Percentiles rank a stretch among this genome's conserved stretches.
Conservation (phyloP, 2,329 filamentous ascomycete species). For the Paraphaeosphaeria sporulosa region DNA sequence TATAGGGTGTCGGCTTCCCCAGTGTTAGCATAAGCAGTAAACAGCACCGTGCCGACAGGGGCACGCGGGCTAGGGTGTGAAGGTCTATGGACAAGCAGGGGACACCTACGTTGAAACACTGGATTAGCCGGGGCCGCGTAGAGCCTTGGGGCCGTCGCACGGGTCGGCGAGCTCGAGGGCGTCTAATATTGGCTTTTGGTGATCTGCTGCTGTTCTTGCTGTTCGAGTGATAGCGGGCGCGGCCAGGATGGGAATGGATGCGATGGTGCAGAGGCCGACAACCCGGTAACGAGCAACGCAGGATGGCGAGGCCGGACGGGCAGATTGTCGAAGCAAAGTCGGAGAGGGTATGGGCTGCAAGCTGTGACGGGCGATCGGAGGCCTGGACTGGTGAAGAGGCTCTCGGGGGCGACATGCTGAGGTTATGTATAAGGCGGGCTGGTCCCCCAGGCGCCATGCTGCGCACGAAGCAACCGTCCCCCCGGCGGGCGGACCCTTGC, state of each 20-base stretch:
- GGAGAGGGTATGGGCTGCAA: not conserved
- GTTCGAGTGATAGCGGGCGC: slow-evolving; percentile 32
- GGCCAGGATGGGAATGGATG: slow-evolving; percentile 23
- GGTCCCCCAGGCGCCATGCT: slow-evolving; percentile 39
- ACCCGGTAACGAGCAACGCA: slow-evolving; percentile 28
- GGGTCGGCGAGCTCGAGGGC: slow-evolving; percentile 36
- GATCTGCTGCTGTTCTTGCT: slow-evolving; percentile 37
- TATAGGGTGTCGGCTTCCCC: slow-evolving; percentile 27
- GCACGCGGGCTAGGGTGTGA: slow-evolving; percentile 28
- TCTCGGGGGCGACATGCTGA: slow-evolving; percentile 43
- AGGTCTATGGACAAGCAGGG: slow-evolving; percentile 37
- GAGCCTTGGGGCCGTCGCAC: slow-evolving; percentile 35
- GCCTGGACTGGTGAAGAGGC: slow-evolving; percentile 34
- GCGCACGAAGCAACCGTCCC: slow-evolving; percentile 25
- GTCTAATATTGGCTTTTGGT: slow-evolving; percentile 24
- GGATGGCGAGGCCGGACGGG: slow-evolving; percentile 2
- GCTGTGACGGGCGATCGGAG: slow-evolving; percentile 38
- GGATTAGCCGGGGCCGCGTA: slow-evolving; percentile 30
- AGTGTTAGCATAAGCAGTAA: slow-evolving; percentile 41
- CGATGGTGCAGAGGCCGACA: slow-evolving; percentile 33
- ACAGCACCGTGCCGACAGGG: slow-evolving; percentile 20
- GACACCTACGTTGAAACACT: slow-evolving; percentile 44
- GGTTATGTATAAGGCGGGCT: slow-evolving; percentile 46
- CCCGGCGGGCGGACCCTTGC: slow-evolving; percentile 9
- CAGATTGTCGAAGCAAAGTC: not conserved